Evolutionary conservation across 306 rosid genomes (phyloP).

Genomic region (Inga oerstediana): DNA sequence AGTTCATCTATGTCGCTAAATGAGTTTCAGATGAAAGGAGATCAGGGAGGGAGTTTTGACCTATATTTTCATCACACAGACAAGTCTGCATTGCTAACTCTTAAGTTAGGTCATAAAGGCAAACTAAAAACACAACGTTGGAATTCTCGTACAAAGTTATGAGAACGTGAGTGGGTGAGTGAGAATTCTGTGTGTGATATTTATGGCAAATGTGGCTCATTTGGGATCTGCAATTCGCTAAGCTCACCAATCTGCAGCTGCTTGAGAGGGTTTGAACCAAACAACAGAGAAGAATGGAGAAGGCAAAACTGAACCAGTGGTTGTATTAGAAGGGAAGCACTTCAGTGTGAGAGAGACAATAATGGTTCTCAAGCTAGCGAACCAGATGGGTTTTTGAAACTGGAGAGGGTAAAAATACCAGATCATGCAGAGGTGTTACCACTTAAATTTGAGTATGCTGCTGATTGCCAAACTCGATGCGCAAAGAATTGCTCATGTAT

Average conservation of each 20-base stretch:
- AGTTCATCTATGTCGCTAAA: not conserved
- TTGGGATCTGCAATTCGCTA: not conserved
- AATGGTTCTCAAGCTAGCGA: no score
- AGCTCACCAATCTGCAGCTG: not conserved
- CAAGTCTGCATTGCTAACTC: not conserved
- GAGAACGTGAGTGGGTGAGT: not conserved
- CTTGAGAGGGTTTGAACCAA: not conserved
- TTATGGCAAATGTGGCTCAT: not conserved
- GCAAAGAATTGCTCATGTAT: slow-evolving; percentile 29
- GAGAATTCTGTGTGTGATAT: not conserved
- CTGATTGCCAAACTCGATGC: slow-evolving; percentile 21
- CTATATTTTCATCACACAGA: no score
- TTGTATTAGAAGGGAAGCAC: not conserved
- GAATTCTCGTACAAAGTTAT: not conserved
- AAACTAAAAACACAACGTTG: not conserved
- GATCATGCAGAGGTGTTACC: no score
- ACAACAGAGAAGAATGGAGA: not conserved
- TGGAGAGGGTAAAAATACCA: no score
- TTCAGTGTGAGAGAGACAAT: no score
- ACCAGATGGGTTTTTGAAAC: no score
- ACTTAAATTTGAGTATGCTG: not conserved
- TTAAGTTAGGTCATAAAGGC: no score
- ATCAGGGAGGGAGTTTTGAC: not conserved
- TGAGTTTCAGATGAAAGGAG: not conserved
- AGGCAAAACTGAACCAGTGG: not conserved